These are phyloP conservation scores for Passalora sequoiae DNA, from an alignment of 2,329 filamentous ascomycete genomes.

Conservation along the genomic window DNA sequence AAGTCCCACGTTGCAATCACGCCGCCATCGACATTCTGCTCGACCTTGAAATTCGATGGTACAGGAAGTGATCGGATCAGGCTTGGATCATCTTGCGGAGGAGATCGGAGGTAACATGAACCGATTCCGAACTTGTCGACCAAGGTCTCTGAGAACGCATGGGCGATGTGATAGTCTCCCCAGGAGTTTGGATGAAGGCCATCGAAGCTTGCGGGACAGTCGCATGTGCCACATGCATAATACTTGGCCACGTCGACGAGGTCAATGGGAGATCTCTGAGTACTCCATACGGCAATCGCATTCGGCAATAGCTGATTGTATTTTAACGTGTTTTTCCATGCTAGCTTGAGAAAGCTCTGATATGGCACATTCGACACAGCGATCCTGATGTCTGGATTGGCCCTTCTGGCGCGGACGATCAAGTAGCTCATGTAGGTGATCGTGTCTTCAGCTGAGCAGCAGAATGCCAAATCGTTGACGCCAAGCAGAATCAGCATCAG, in stretches of 20 bases:
- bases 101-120: neutral
- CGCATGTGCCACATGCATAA: conserved; percentile 1
- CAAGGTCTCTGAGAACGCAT: conserved; percentile 1
- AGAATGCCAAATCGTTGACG: neutral
- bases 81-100: neutral
- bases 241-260: neutral
- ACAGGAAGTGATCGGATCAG: neutral
- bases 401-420: neutral
- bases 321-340: neutral
- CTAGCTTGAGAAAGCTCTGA: neutral
- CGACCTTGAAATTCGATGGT: neutral
- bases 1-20: neutral
- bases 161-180: conserved; percentile 1
- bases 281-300: neutral
- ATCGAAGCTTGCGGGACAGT: neutral
- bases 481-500: conserved; percentile 1
- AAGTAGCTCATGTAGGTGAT: neutral
- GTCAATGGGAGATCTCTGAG: neutral
- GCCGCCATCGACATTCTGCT: neutral
- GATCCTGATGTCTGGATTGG: neutral
- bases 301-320: neutral
- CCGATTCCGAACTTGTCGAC: neutral
- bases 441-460: neutral
- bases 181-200: conserved; percentile 1
- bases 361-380: neutral